These are phyloP conservation scores for Hericium alpestre DNA, from an alignment of 768 basidiomycete species.

Conservation along the genomic window DNA sequence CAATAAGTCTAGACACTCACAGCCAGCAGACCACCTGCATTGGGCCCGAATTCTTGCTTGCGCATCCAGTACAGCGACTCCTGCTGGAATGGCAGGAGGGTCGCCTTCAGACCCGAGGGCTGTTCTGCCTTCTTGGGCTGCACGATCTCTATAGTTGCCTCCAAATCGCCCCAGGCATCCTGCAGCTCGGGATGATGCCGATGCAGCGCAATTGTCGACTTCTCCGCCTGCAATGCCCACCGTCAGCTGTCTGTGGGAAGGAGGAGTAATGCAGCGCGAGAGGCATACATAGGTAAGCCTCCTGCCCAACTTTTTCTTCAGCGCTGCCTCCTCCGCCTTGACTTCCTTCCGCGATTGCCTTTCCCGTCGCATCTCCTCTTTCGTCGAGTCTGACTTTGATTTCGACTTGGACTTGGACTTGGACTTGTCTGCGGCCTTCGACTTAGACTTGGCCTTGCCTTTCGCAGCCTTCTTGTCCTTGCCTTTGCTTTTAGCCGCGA, in stretches of 20 bases:
- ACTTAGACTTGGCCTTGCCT: conserved; percentile 21
- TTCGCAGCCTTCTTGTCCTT: background rate
- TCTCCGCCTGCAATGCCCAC: conserved; percentile 49
- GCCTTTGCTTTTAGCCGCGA: background rate
- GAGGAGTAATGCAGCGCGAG: background rate
- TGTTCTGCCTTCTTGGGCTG: conserved; percentile 66
- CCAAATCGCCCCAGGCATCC: conserved; percentile 83
- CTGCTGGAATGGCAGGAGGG: conserved; percentile 86
- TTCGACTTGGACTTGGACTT: conserved; percentile 30
- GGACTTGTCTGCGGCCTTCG: conserved; percentile 23
- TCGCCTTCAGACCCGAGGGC: conserved; percentile 73
- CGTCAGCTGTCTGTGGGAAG: conserved; percentile 5
- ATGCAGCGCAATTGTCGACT: conserved; percentile 47
- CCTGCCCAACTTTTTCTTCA: conserved; percentile 55
- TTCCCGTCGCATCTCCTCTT: background rate
- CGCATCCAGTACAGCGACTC: conserved; percentile 96
- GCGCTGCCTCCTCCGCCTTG: background rate
- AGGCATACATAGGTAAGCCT: conserved; percentile 57
- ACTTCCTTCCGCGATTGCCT: background rate
- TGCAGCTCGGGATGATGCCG: conserved; percentile 71
- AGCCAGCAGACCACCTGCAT: conserved; percentile 89
- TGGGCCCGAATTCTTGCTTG: conserved; percentile 78
- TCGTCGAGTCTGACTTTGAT: background rate
- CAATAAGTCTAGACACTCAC: conserved; percentile 31
- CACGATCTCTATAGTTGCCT: conserved; percentile 47